These are phyloP conservation scores for Aspergillus incahuasiensis DNA, from an alignment of 495 filamentous ascomycete genomes.

Conservation along the genomic window DNA sequence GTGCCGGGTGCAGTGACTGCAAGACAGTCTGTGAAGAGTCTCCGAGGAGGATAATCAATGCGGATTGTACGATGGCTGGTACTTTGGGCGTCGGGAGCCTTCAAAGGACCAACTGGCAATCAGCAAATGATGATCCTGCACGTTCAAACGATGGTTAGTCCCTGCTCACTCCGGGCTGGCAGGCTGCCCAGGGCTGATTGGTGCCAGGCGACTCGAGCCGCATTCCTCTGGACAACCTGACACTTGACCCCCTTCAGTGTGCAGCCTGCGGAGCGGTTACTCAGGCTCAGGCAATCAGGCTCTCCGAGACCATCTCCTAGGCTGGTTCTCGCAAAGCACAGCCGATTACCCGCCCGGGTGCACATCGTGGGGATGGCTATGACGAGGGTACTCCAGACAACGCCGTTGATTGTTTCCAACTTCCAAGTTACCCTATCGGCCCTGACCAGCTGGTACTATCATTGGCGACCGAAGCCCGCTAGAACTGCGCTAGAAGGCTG, in stretches of 20 bases:
- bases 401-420: background rate
- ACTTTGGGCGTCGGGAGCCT: background rate
- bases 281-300: no score
- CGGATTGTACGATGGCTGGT: background rate
- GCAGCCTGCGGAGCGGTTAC: no score
- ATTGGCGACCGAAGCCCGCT: slow-evolving; percentile 1
- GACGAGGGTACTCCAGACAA: slow-evolving; percentile 1
- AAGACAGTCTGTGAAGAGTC: background rate
- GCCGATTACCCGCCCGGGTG: background rate
- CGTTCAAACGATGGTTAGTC: background rate
- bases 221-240: background rate
- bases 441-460: slow-evolving; percentile 2
- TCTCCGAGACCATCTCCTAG: no score
- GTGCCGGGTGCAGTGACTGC: background rate
- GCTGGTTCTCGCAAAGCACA: background rate
- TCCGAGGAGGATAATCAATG: background rate
- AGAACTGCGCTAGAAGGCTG: slow-evolving; percentile 18
- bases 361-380: slow-evolving; percentile 6
- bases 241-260: no score
- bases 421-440: slow-evolving; percentile 1
- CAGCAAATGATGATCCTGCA: slow-evolving; percentile 8
- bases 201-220: slow-evolving; percentile 1
- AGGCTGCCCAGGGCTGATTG: background rate
- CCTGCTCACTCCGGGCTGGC: background rate
- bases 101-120: background rate